These are phyloP conservation scores for Cephalotrichum gorgonifer DNA, from an alignment of 2,329 filamentous ascomycete genomes.

Conservation along the genomic window DNA sequence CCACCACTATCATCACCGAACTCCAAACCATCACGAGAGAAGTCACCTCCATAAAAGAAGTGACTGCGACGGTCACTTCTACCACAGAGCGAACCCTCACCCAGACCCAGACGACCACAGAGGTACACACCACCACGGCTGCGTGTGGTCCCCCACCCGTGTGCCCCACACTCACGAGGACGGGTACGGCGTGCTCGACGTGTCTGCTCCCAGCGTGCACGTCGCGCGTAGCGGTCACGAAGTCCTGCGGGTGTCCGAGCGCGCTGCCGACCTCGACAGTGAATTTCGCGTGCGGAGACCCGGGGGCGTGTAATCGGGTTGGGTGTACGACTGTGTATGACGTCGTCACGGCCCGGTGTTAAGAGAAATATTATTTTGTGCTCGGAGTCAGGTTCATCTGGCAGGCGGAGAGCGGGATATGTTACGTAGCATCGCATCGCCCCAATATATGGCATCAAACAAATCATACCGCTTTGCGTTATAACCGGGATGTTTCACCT, in stretches of 20 bases:
- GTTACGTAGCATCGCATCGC: too few relatives aligned
- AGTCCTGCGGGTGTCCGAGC: background rate
- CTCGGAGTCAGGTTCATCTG: too few relatives aligned
- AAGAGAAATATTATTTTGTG: too few relatives aligned
- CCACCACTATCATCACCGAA: background rate
- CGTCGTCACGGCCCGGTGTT: background rate
- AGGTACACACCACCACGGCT: background rate
- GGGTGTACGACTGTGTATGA: conserved; percentile 3
- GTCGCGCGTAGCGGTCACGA: background rate
- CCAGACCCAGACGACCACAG: background rate
- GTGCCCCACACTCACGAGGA: conserved; percentile 1
- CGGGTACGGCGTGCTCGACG: conserved; percentile 1
- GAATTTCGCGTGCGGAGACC: background rate
- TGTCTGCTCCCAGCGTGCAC: background rate
- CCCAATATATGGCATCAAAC: too few relatives aligned
- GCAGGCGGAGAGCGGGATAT: too few relatives aligned
- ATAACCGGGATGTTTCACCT: too few relatives aligned
- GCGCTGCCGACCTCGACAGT: conserved; percentile 1
- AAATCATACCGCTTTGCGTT: too few relatives aligned
- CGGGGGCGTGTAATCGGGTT: background rate
- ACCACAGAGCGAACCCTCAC: background rate
- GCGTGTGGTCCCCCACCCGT: background rate
- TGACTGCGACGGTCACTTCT: too few relatives aligned
- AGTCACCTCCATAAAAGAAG: background rate
- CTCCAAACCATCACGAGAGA: background rate